phyloP scores from a whole-genome alignment of 805 yeast genomes.

The Yarrowia osloensis region DNA sequence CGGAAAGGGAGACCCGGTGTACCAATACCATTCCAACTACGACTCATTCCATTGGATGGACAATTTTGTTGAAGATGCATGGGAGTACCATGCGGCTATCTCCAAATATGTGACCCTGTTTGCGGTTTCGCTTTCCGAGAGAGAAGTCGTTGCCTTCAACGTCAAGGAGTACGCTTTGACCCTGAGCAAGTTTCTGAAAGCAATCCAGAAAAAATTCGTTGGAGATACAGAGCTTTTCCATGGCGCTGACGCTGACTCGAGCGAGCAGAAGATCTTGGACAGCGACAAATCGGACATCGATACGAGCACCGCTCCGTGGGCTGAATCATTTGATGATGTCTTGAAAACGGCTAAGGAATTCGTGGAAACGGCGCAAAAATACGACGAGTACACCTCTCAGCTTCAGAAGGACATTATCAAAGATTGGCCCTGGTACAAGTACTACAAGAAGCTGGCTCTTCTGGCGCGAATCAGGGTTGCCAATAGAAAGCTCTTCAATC shows the following conservation, averaged over 20 bases:
- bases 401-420: slow-evolving; percentile 55
- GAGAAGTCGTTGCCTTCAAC: slow-evolving; percentile 50
- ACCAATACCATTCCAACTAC: slow-evolving; percentile 75
- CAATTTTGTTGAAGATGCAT: slow-evolving; percentile 61
- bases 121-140: slow-evolving; percentile 52
- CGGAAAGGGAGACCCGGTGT: slow-evolving; percentile 55
- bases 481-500: slow-evolving; percentile 47
- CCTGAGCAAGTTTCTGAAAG: slow-evolving; percentile 46
- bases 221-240: slow-evolving; percentile 32
- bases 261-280: background rate
- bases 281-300: background rate
- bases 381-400: slow-evolving; percentile 51
- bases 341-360: slow-evolving; percentile 35
- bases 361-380: slow-evolving; percentile 43
- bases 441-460: slow-evolving; percentile 36
- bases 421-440: slow-evolving; percentile 79
- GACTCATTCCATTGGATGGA: slow-evolving; percentile 75
- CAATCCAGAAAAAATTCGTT: slow-evolving; percentile 46
- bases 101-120: slow-evolving; percentile 57
- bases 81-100: slow-evolving; percentile 57
- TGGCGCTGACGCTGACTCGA: background rate
- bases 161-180: slow-evolving; percentile 47
- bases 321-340: slow-evolving; percentile 8
- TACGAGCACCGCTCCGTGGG: background rate
- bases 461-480: slow-evolving; percentile 38